Evolutionary conservation across 164 flowering plant species (phyloP).

Genomic region (Stephania yunnanensis): DNA sequence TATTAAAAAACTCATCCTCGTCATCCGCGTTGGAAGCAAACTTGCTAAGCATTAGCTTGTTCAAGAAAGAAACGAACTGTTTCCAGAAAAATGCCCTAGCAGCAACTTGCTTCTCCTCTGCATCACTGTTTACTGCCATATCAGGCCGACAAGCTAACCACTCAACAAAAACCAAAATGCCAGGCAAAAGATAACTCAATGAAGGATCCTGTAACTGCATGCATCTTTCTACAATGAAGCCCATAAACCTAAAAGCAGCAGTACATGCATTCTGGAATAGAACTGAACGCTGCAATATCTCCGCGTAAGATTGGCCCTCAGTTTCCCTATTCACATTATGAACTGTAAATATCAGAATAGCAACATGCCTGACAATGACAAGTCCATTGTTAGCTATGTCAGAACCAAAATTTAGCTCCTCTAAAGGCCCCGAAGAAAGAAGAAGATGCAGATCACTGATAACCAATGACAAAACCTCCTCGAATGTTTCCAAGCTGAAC

Average conservation of each 20-base stretch:
- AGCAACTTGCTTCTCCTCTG: conserved; percentile 62
- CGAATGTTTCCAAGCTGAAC: conserved; percentile 78
- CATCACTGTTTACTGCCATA: conserved; percentile 52
- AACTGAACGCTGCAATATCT: conserved; percentile 79
- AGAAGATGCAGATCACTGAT: conserved; percentile 50
- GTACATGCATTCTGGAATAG: conserved; percentile 74
- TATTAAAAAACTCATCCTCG: conserved; percentile 67
- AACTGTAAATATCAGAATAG: conserved; percentile 75
- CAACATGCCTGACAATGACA: conserved; percentile 54
- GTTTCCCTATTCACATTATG: conserved; percentile 63
- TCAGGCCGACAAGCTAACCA: conserved; percentile 89
- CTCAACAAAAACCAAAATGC: conserved; percentile 79
- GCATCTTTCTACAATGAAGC: conserved; percentile 60
- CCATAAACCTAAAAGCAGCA: conserved; percentile 77
- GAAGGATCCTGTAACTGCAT: conserved; percentile 55
- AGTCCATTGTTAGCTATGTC: conserved; percentile 67
- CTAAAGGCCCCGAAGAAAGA: conserved; percentile 70
- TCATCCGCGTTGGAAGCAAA: conserved; percentile 33
- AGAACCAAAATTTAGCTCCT: conserved; percentile 60
- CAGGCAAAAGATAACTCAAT: conserved; percentile 70
- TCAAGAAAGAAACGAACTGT: conserved; percentile 53
- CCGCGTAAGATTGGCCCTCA: conserved; percentile 87
- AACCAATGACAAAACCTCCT: conserved; percentile 58
- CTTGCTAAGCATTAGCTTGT: conserved; percentile 53
- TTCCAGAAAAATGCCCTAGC: conserved; percentile 77